Conservation (phyloP, 441 rosid genomes). For the Viola pubescens region DNA sequence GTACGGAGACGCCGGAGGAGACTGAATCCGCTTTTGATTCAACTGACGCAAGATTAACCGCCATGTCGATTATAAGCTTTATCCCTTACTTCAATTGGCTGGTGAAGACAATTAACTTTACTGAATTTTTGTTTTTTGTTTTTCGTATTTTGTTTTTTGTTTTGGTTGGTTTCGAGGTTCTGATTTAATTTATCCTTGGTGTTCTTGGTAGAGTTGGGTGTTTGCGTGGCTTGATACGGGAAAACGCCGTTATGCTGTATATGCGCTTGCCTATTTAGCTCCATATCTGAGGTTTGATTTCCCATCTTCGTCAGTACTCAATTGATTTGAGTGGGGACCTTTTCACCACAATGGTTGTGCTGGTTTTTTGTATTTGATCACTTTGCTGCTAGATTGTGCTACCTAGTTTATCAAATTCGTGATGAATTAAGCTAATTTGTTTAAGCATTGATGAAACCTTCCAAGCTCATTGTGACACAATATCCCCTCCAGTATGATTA, state of each 20-base stretch:
- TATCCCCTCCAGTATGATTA: not conserved
- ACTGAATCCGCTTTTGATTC: constrained; percentile 38
- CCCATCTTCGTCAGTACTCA: not conserved
- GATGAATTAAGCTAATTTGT: not conserved
- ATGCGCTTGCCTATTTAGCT: constrained; percentile 66
- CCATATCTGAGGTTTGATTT: constrained; percentile 58
- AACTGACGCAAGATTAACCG: constrained; percentile 69
- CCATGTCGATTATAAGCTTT: constrained; percentile 83
- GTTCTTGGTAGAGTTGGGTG: constrained; percentile 66
- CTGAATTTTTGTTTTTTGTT: not conserved
- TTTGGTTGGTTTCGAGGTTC: not conserved
- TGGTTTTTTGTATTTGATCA: not conserved
- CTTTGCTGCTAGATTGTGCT: not conserved
- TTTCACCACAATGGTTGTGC: not conserved
- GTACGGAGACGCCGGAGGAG: constrained; percentile 34
- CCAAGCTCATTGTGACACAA: not conserved
- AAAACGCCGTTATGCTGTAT: constrained; percentile 65
- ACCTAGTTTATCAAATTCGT: not conserved
- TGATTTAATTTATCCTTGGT: not conserved
- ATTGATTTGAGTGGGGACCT: not conserved
- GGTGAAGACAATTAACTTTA: constrained; percentile 26
- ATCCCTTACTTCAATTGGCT: constrained; percentile 97
- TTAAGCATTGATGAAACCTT: not conserved
- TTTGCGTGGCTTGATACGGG: constrained; percentile 98
- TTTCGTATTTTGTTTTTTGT: not conserved